A percentile compares a stretch with the other conserved stretches of the same genome.
Conservation (phyloP, 2,329 filamentous ascomycete genomes). For the Clonostachys sp. region DNA sequence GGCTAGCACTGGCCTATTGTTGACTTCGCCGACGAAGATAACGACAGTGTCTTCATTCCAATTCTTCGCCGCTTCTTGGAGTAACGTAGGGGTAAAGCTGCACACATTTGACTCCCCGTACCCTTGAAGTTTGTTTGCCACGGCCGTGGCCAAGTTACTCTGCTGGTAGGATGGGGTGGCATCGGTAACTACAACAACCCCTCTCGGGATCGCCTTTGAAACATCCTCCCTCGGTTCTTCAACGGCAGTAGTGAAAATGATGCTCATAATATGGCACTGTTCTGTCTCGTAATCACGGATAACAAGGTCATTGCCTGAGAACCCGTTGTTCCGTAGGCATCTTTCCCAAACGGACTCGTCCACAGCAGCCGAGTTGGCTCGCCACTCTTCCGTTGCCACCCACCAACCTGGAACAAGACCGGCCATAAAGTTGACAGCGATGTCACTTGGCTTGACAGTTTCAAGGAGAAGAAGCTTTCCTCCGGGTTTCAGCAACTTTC, state of each 20-base stretch:
- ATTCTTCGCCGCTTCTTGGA: no score
- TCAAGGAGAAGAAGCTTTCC: constrained; percentile 2
- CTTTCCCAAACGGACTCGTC: constrained; percentile 4
- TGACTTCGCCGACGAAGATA: background rate
- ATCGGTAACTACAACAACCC: background rate
- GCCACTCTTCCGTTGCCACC: constrained; percentile 15
- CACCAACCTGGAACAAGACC: constrained; percentile 21
- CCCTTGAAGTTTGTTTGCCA: no score
- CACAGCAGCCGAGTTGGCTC: background rate
- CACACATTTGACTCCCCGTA: no score
- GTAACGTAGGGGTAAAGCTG: no score
- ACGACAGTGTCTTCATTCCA: background rate
- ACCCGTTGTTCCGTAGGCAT: constrained; percentile 3
- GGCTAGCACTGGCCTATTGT: background rate
- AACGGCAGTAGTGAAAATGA: constrained; percentile 1
- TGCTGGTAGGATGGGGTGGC: background rate
- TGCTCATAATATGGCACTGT: background rate
- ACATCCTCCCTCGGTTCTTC: background rate
- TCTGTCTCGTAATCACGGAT: constrained; percentile 1
- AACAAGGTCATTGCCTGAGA: constrained; percentile 3
- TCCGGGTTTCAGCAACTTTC: constrained; percentile 3
- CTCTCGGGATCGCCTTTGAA: background rate
- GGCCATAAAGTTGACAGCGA: background rate
- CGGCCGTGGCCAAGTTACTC: background rate
- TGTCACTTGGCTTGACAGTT: background rate